Evolutionary conservation across 2,329 filamentous ascomycete genomes (phyloP), one percentile per base, ranked within the genome.

Genomic region (Pleomassaria siparia): DNA sequence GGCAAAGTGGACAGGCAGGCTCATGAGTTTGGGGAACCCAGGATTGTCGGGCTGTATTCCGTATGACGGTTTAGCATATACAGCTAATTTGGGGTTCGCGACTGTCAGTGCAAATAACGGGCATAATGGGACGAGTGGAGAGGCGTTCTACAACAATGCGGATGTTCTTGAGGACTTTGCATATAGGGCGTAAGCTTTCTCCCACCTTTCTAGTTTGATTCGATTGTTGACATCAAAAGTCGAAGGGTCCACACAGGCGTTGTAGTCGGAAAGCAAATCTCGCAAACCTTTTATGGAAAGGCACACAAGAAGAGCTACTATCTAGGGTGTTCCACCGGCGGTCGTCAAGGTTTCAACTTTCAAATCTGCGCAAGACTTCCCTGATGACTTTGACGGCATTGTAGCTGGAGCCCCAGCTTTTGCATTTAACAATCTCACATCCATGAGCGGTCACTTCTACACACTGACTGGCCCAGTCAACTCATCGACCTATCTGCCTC

Each of bases 111-210:
- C 64, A 4, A 72, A 74, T 47, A 69, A 62, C n/a, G 71, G 71
- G 3, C 70, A 73, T 49, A 69, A 72, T 44, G 71, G 71, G 10
- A 67, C 65, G 7, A 69, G 66, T 3, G 76, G 75, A 11, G 53
- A 62, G 15, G 63, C 72, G 2, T 77, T 78, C 49, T 72, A 74
- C 36, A 64, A 72, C 16, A 73, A 76, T 25, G 63, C 70, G 1
- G 75, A 76, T 22, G 69, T 76, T 2, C 49, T 79, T 1, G 65
- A 66, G 36, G 77, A 79, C 51, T 79, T 76, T 55, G 73, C 72
- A 5, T 78, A 72, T 49, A 67, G 73, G 9, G 69, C 72, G 25
- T 57, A 48, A 54, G 57, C 46, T 9, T 39, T 22, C 9, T 18
- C 10, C n/a, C 13, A 30, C 33, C n/a, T n/a, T 29, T 22, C 12